Conservation (phyloP, 163 green algal genomes). For the Scenedesmus sp. region DNA sequence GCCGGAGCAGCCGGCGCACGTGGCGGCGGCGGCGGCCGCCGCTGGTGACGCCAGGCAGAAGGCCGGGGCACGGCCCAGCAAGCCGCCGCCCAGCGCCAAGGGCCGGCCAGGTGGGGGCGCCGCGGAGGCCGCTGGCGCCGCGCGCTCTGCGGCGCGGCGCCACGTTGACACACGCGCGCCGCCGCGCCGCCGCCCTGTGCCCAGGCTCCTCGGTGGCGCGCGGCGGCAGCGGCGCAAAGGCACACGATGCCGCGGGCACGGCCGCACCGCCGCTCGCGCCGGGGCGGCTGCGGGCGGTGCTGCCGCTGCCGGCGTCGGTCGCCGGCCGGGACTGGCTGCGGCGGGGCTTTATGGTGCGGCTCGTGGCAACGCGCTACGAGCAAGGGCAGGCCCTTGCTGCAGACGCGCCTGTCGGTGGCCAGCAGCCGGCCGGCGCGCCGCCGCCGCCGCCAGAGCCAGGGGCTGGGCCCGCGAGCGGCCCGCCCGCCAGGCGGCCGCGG, state of each 20-base stretch:
- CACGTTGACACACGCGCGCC: too few species aligned
- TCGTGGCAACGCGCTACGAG: constrained; percentile 15
- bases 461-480: not conserved
- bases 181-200: too few species aligned
- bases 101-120: not conserved
- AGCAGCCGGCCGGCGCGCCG: not conserved
- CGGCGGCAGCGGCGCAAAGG: too few species aligned
- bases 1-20: not conserved
- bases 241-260: constrained; percentile 1
- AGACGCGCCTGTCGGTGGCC: not conserved
- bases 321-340: constrained; percentile 17
- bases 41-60: constrained; percentile 10
- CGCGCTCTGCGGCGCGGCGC: too few species aligned
- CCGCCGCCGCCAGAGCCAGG: not conserved
- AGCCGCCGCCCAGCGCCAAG: constrained; percentile 1
- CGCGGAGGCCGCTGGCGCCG: too few species aligned
- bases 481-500: not conserved
- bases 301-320: constrained; percentile 17
- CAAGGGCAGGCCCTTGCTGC: not conserved
- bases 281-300: constrained; percentile 2
- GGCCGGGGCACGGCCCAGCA: not conserved
- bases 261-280: not conserved
- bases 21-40: not conserved
- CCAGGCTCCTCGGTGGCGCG: constrained; percentile 1
- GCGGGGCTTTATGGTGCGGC: not conserved